Base-by-base conservation (phyloP, 495 filamentous ascomycete genomes). In the Acidiella bohemica region DNA sequence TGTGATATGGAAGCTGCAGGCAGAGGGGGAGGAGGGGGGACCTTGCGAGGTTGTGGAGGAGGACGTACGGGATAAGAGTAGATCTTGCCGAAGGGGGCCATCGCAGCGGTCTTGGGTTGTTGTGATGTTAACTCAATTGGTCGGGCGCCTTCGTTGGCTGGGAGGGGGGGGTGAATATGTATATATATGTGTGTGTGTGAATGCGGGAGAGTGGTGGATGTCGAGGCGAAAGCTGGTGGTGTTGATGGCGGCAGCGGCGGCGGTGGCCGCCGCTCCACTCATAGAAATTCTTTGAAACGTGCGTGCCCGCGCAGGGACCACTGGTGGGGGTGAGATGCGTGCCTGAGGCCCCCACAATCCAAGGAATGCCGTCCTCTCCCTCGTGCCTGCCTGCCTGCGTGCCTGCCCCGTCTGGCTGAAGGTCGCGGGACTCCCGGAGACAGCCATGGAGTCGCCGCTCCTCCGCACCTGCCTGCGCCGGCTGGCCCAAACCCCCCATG, bases 51-150 rank as follows among this genome's bases (percentile, higher is more conserved):
- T 12, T n/a, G 3, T 32, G 8, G 32, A 19, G 18, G 32, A 17
- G 7, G 38, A 65, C 84, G 62, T 77, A 94, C 90, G 63, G 71
- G 57, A 61, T 73, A 76, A 61, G 76, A 80, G 71, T 90, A 96
- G 56, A 97, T 72, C 74, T 93, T 96, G 70, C 90, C 90, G 73
- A 96, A 96, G 35, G 33, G 39, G 23, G 47, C 46, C 42, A 47
- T 51, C 33, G 2, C 44, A 28, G 32, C 29, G 26, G 21, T 34
- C 16, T 0, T 18, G 24, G 11, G n/a, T n/a, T 23, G 18, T 44
- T 18, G 7, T 7, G 7, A n/a, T 27, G n/a, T 27, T 7, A 27
- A 27, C 25, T 27, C n/a, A n/a, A n/a, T n/a, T 43, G 35, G 3
- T 36, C 18, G 28, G 32, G 47, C 42, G 41, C 42, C 47, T 46